These are phyloP conservation scores for Rhodamnia rubescens DNA, from an alignment of 345 rosid genomes.

Conservation along the genomic window DNA sequence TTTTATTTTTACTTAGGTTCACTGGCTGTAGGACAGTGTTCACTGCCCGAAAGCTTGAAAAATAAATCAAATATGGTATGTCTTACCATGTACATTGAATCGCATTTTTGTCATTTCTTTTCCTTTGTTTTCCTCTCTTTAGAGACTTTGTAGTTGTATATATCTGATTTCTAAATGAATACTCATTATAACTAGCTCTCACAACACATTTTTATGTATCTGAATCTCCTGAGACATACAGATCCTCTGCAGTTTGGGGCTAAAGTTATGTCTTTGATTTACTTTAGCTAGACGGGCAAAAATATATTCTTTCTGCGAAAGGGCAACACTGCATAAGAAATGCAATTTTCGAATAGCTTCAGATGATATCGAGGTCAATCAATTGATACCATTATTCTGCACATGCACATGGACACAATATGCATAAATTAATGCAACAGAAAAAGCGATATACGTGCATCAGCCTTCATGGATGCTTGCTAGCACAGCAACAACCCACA, in stretches of 20 bases:
- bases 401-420: neutral
- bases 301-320: neutral
- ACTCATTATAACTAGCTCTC: neutral
- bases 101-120: neutral
- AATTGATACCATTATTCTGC: neutral
- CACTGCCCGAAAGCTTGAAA: neutral
- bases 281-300: neutral
- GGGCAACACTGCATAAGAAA: neutral
- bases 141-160: neutral
- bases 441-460: neutral
- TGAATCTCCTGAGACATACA: neutral
- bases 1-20: too few species aligned
- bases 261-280: neutral
- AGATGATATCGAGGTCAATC: neutral
- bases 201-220: neutral
- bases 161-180: neutral
- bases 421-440: neutral
- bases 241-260: neutral
- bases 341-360: neutral
- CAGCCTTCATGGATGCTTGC: neutral
- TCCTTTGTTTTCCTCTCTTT: neutral
- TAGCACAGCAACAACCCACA: neutral
- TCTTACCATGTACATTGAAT: neutral
- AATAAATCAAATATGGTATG: neutral
- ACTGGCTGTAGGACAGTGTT: neutral